Evolutionary conservation across 257 asterid species (phyloP), one percentile per base, ranked within the genome.

Genomic region (Rubia yunnanensis): DNA sequence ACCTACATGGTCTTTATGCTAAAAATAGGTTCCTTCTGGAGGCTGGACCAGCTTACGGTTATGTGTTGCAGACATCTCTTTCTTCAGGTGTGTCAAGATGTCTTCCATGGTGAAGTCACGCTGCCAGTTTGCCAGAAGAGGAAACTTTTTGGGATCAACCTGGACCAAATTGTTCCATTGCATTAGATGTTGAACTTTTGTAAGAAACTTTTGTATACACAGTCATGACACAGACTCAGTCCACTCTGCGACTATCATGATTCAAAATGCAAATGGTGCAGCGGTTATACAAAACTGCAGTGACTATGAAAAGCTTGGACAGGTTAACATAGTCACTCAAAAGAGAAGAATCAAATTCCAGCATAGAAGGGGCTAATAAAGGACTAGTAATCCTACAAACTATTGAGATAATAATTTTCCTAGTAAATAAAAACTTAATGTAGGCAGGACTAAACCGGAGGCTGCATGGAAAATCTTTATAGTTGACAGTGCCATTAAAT

Each of bases 1-100:
- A 66, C 72, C 74, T 0, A 59, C 17, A 68, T 54, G 76, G 10
- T 31, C 60, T 52, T 74, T 63, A 70, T 39, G 68, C 87, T 85
- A 89, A 82, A 89, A 89, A 73, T 79, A 82, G 74, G 91, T 85
- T 67, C 96, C 96, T 81, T 89, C 96, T 0, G 97, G 95, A 28
- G 97, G 97, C 80, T 80, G 91, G 68, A 82, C 88, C 30, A 85
- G 83, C 79, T 85, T 85, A 34, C 91, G 88, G 80, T 82, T 85
- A 58, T 82, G 85, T 18, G 84, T 77, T 32, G 88, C 76, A 10
- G 88, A 86, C 91, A 85, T 85, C 71, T 85, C 91, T 76, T 85
- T 85, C 70, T 82, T 85, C 81, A 85, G 79, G 67, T 85, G 88
- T 4, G 81, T 71, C 70, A 85, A 74, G 54, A 85, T 78, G 70